Evolutionary conservation across 345 rosid species (phyloP), one percentile per base, ranked within the genome.

Genomic region (Abelmoschus esculentus): DNA sequence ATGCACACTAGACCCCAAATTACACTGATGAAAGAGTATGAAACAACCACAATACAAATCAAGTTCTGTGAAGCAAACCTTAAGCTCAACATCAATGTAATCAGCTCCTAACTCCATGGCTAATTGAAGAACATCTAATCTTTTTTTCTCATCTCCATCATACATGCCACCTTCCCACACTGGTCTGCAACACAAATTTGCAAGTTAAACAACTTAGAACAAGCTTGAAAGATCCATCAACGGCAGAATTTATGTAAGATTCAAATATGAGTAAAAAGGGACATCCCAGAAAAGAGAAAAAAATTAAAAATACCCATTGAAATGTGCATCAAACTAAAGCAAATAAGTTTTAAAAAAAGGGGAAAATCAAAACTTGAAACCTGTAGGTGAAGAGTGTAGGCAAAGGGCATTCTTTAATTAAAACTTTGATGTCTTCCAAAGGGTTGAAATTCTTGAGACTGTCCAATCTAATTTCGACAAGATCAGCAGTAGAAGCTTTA

Each of bases 71-170:
- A 46, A 77, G 66, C 42, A 54, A 77, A 93, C 97, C 97, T 93
- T 83, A 84, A 93, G 93, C 78, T 93, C 98, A 26, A 93, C 87
- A 78, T 93, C 98, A 82, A 89, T 66, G 74, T 89, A 93, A 80
- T 91, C 95, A 76, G 98, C 98, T 78, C 97, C 98, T 50, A 91
- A 58, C 72, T 91, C 96, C 92, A 89, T 86, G 53, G 98, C 98
- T 71, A 91, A 73, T 49, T 79, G 83, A 67, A 91, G 95, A 15
- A 79, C 89, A 67, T 86, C 90, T 66, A 75, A 73, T 17, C 97
- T 74, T 75, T 82, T 26, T 3, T 76, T 84, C 72, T 93, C 98
- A 73, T 88, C 98, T 58, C 96, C 98, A 55, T 80, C 96, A 73
- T 93, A 91, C 19, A 79, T 85, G 62, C 98, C 98, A 32, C 96